Conservation (phyloP, 176 grass and related monocot species). For the Musa schizocarpa region DNA sequence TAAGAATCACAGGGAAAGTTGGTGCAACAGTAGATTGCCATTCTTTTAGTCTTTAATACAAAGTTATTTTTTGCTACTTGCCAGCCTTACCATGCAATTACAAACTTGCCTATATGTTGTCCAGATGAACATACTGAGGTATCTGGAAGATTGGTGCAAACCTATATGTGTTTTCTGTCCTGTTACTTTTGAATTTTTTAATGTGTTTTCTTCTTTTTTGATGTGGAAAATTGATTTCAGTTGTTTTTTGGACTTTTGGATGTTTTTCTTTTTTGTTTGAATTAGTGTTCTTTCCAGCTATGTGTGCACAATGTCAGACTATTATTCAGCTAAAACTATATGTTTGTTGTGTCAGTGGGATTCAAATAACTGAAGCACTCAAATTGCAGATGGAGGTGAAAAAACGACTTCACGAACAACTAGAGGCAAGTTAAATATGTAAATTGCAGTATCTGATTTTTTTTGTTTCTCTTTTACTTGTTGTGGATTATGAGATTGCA, state of each 20-base stretch:
- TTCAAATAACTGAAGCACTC: constrained; percentile 41
- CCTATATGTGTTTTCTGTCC: too few species aligned
- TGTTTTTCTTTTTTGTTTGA: not conserved
- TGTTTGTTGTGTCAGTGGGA: constrained; percentile 30
- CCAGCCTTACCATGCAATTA: too few species aligned
- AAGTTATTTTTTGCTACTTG: too few species aligned
- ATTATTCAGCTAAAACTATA: too few species aligned
- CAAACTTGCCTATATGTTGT: too few species aligned
- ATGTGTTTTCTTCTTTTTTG: not conserved
- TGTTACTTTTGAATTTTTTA: not conserved
- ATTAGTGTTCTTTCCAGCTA: not conserved
- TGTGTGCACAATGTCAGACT: not conserved
- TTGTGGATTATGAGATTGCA: not conserved
- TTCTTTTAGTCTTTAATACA: too few species aligned
- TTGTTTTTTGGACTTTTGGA: not conserved
- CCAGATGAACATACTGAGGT: too few species aligned
- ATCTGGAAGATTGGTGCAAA: too few species aligned
- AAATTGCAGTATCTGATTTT: not conserved
- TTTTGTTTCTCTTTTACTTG: not conserved
- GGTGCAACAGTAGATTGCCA: too few species aligned
- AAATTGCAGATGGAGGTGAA: constrained; percentile 72
- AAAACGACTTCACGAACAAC: constrained; percentile 47
- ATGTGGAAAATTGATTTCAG: not conserved
- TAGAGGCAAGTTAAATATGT: constrained; percentile 38
- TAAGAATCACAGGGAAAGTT: too few species aligned